Conservation (phyloP, 1,284 basidiomycete species). For the Takashimella koratensis region DNA sequence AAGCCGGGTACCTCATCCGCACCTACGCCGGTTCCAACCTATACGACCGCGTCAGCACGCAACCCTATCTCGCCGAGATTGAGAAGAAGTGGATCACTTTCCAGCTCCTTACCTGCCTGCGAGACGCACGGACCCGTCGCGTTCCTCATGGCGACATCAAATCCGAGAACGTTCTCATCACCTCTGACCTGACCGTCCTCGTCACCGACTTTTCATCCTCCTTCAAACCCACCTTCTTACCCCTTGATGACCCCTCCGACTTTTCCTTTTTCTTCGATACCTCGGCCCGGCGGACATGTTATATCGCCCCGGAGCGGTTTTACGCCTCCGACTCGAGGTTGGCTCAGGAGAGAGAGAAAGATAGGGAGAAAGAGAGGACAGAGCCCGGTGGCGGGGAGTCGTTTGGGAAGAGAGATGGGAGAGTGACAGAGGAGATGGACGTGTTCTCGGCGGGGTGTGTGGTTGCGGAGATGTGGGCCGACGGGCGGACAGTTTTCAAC, state of each 20-base stretch:
- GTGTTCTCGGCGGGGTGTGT: slow-evolving; percentile 96
- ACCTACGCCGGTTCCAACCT: slow-evolving; percentile 94
- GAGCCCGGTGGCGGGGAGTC: slow-evolving; percentile 13
- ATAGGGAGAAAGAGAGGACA: not conserved
- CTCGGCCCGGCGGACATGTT: slow-evolving; percentile 86
- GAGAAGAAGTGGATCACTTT: slow-evolving; percentile 99
- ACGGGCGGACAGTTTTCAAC: slow-evolving; percentile 90
- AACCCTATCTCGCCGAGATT: slow-evolving; percentile 83
- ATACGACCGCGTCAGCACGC: slow-evolving; percentile 88
- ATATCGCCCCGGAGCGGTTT: slow-evolving; percentile 95
- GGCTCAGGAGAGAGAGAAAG: slow-evolving; percentile 50
- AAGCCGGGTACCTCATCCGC: slow-evolving; percentile 89
- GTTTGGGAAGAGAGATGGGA: slow-evolving; percentile 61
- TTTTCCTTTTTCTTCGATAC: slow-evolving; percentile 99
- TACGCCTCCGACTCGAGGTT: slow-evolving; percentile 74
- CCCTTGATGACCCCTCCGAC: slow-evolving; percentile 93
- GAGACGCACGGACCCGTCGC: slow-evolving; percentile 65
- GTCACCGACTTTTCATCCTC: slow-evolving; percentile 90
- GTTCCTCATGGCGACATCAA: slow-evolving; percentile 97
- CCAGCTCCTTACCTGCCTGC: slow-evolving; percentile 81
- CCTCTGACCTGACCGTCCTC: slow-evolving; percentile 92
- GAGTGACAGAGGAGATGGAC: slow-evolving; percentile 94
- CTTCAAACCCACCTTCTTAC: slow-evolving; percentile 93
- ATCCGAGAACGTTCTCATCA: slow-evolving; percentile 94
- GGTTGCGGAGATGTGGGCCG: slow-evolving; percentile 91